Evolutionary conservation across 2,329 filamentous ascomycete species (phyloP), one percentile per base, ranked within the genome.

Genomic region (Ceratocystis colombiana): DNA sequence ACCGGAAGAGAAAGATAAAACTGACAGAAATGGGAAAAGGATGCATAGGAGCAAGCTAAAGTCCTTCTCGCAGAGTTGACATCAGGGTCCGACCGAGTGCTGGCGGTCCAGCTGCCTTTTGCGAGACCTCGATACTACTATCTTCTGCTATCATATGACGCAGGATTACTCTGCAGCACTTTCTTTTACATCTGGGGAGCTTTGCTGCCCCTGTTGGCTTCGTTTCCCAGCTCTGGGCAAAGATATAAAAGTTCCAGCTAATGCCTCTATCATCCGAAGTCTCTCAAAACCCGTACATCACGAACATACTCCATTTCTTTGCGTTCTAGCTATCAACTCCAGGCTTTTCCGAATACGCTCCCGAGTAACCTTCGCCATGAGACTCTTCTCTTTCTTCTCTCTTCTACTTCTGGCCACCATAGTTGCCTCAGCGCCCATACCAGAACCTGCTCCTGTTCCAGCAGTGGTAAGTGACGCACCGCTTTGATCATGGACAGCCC

Each of bases 381-480:
- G 73, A 72, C 69, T 72, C 68, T 71, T 72, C n/a, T 5, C 73
- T 50, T 70, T 71, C 20, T 48, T 70, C 50, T 41, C 10, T 41
- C 64, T 74, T 7, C 45, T 75, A 64, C 70, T 70, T 44, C 64
- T 71, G 44, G 69, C 71, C 53, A 67, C 68, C 22, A 67, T 71
- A 53, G 74, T 71, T 12, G 71, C 71, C 25, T 73, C 73, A 2
- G 67, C 68, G 44, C 70, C 70, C 45, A 64, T 68, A 25, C 72
- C 74, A 41, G 68, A 70, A 7, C 72, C 73, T 25, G 65, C 70
- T 10, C 72, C 73, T 20, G 65, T 70, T 10, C 71, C 73, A 12
- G 73, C 17, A 37, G 55, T 59, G 55, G 55, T 59, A 3, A 59
- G 55, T 59, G 17, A 17, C 28, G 15, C 17, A 4, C 30, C 17